These are phyloP conservation scores for Penicillium sclerotigenum DNA, from an alignment of 2,329 filamentous ascomycete genomes.

Conservation along the genomic window DNA sequence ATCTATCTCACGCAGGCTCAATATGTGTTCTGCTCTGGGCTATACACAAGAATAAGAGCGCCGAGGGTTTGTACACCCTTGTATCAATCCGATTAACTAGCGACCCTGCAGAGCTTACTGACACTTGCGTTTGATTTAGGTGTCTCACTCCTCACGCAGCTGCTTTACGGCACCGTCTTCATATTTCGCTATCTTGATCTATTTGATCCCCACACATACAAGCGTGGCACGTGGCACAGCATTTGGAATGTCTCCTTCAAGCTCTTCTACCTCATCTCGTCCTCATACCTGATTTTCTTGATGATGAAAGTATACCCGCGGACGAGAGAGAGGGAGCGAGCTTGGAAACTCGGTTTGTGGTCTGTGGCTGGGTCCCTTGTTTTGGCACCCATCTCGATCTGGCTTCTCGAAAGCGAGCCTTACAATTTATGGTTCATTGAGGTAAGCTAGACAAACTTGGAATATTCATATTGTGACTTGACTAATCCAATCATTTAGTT, in stretches of 20 bases:
- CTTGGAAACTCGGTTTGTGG: constrained; percentile 83
- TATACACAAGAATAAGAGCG: constrained; percentile 82
- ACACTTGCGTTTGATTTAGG: constrained; percentile 48
- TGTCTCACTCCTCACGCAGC: constrained; percentile 84
- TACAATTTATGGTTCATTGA: constrained; percentile 37
- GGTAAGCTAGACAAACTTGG: constrained; percentile 29
- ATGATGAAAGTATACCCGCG: constrained; percentile 86
- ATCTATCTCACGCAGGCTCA: constrained; percentile 78
- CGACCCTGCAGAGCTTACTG: constrained; percentile 3
- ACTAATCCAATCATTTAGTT: constrained; percentile 51
- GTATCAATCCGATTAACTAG: constrained; percentile 1
- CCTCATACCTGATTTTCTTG: constrained; percentile 78
- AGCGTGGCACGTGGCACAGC: constrained; percentile 1
- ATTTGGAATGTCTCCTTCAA: constrained; percentile 64
- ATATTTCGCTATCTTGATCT: constrained; percentile 82
- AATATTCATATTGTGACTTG: neutral
- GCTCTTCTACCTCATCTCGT: constrained; percentile 80
- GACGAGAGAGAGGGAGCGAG: constrained; percentile 83
- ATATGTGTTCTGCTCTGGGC: constrained; percentile 89
- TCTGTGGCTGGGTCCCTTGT: constrained; percentile 64
- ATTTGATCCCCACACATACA: constrained; percentile 49
- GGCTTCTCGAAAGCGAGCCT: constrained; percentile 62
- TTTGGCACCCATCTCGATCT: constrained; percentile 68
- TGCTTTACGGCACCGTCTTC: constrained; percentile 83
- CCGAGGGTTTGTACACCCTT: constrained; percentile 60